phyloP scores from a whole-genome alignment of 2,329 filamentous ascomycete species.

The Neopestalotiopsis sp. region DNA sequence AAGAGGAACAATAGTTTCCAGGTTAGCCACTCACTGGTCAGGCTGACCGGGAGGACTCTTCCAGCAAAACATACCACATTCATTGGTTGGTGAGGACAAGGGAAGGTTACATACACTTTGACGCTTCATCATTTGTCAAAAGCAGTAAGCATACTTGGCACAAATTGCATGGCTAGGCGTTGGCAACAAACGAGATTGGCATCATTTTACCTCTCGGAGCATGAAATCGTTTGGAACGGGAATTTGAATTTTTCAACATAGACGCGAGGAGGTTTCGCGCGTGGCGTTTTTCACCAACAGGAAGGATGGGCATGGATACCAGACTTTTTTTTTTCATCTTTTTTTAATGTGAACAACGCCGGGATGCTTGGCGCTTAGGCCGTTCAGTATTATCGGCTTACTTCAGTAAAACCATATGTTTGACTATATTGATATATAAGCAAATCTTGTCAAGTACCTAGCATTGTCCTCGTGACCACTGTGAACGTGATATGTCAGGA shows the following conservation, averaged over 20 bases:
- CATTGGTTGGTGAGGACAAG: neutral
- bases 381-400: neutral
- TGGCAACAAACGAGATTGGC: constrained; percentile 7
- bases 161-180: constrained; percentile 19
- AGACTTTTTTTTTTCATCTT: neutral
- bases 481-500: no score
- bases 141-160: constrained; percentile 4
- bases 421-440: neutral
- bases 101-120: neutral
- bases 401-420: neutral
- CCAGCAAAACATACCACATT: neutral
- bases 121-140: neutral
- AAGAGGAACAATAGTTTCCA: constrained; percentile 30
- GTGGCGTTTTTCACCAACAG: neutral
- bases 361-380: constrained; percentile 4
- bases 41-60: neutral
- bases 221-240: neutral
- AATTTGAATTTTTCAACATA: neutral
- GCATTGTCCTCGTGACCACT: no score
- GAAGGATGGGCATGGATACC: constrained; percentile 5
- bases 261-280: constrained; percentile 2
- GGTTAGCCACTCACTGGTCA: neutral
- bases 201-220: constrained; percentile 6
- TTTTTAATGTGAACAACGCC: constrained; percentile 11
- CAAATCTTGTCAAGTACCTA: no score